Percentiles rank a stretch among this genome's conserved stretches.
These are phyloP conservation scores for Kalanchoe fedtschenkoi DNA, from an alignment of 164 flowering plant species.

Conservation along the genomic window DNA sequence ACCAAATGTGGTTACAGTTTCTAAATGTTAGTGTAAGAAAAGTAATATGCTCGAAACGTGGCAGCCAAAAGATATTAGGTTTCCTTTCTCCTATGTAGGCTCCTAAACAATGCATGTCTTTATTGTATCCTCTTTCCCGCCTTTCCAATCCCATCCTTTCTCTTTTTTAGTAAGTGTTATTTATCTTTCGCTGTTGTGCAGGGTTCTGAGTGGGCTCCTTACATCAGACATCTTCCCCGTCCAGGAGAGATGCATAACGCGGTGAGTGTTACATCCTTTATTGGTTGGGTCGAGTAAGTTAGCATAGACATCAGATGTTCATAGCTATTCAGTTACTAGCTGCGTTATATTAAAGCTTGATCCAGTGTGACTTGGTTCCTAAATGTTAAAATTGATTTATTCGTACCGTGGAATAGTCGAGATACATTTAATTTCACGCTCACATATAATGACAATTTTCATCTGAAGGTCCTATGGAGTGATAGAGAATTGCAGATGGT, in stretches of 20 bases:
- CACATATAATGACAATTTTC: neutral
- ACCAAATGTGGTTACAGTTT: no score
- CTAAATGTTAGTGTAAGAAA: no score
- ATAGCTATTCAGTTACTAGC: no score
- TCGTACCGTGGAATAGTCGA: neutral
- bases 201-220: slow-evolving; percentile 80
- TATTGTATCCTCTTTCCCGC: no score
- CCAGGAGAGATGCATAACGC: slow-evolving; percentile 56
- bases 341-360: no score
- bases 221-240: slow-evolving; percentile 54
- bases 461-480: slow-evolving; percentile 64
- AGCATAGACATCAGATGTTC: neutral
- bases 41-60: no score
- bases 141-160: no score
- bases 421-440: neutral
- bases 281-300: neutral
- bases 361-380: neutral
- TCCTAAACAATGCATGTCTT: no score
- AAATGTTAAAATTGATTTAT: neutral
- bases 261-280: slow-evolving; percentile 17
- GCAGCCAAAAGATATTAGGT: no score
- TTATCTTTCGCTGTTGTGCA: no score
- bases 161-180: no score
- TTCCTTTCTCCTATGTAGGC: no score
- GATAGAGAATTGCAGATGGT: slow-evolving; percentile 60